These are phyloP conservation scores for Primulina huaijiensis DNA, from an alignment of 257 asterid species.

Conservation along the genomic window DNA sequence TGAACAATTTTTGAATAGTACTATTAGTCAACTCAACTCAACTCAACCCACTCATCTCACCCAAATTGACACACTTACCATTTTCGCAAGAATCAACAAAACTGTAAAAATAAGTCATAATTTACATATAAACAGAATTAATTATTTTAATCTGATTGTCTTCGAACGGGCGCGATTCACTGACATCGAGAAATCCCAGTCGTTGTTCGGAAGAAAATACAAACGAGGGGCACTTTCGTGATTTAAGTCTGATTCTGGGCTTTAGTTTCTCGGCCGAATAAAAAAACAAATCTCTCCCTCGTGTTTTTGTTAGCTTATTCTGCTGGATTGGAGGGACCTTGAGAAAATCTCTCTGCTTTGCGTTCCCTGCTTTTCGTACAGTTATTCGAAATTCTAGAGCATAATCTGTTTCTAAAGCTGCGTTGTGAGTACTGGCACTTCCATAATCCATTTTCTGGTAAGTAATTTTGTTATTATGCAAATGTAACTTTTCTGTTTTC, in stretches of 20 bases:
- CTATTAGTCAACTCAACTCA: too few relatives aligned
- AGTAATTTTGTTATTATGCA: not conserved
- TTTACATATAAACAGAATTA: too few relatives aligned
- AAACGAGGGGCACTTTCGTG: not conserved
- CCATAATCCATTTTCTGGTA: not conserved
- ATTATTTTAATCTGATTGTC: too few relatives aligned
- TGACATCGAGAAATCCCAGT: not conserved
- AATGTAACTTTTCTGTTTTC: too few relatives aligned
- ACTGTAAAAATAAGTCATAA: too few relatives aligned
- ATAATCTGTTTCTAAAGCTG: not conserved
- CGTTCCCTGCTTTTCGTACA: slow-evolving; percentile 9
- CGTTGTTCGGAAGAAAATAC: not conserved
- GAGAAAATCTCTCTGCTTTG: slow-evolving; percentile 6
- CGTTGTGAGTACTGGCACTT: not conserved
- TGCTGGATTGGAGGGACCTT: slow-evolving; percentile 18
- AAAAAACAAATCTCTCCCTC: slow-evolving; percentile 8
- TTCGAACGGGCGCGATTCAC: not conserved
- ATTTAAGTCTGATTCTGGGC: not conserved
- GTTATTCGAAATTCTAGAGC: slow-evolving; percentile 2
- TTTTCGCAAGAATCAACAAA: too few relatives aligned
- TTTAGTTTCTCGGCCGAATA: slow-evolving; percentile 15
- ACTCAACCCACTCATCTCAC: too few relatives aligned
- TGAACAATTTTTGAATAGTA: too few relatives aligned
- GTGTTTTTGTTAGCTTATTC: slow-evolving; percentile 9
- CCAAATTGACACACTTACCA: too few relatives aligned